Evolutionary conservation across 129 eudicot genomes (phyloP).

Genomic region (Sambucus nigra): DNA sequence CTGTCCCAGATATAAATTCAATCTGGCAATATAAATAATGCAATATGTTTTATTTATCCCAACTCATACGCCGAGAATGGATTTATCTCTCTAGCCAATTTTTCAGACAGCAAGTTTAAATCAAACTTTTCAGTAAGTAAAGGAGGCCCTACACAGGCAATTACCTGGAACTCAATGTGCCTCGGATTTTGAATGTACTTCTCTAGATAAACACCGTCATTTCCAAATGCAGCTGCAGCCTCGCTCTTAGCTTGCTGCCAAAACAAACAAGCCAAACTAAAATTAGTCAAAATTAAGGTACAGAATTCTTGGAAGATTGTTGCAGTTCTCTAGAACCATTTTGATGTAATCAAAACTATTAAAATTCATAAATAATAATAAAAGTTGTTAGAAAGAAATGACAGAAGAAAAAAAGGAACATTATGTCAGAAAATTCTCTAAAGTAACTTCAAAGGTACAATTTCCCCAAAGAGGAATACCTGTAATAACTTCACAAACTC

Average conservation of each 20-base stretch:
- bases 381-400: no score
- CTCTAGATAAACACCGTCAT: conserved; percentile 96
- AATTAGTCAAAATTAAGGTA: not conserved
- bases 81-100: not conserved
- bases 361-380: no score
- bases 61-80: not conserved
- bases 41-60: no score
- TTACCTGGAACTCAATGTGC: conserved; percentile 97
- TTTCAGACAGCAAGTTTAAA: no score
- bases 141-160: not conserved
- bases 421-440: not conserved
- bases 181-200: conserved; percentile 86
- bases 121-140: not conserved
- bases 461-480: conserved; percentile 24
- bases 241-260: conserved; percentile 88
- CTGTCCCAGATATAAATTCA: no score
- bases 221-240: conserved; percentile 99
- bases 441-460: not conserved
- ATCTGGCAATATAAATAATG: no score
- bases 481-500: conserved; percentile 95
- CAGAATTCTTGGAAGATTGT: not conserved
- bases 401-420: not conserved
- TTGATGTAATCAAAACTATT: not conserved
- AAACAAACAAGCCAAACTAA: conserved; percentile 12
- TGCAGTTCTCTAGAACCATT: not conserved